Evolutionary conservation across 2,329 filamentous ascomycete genomes (phyloP).

Genomic region (Penicillium sp.): DNA sequence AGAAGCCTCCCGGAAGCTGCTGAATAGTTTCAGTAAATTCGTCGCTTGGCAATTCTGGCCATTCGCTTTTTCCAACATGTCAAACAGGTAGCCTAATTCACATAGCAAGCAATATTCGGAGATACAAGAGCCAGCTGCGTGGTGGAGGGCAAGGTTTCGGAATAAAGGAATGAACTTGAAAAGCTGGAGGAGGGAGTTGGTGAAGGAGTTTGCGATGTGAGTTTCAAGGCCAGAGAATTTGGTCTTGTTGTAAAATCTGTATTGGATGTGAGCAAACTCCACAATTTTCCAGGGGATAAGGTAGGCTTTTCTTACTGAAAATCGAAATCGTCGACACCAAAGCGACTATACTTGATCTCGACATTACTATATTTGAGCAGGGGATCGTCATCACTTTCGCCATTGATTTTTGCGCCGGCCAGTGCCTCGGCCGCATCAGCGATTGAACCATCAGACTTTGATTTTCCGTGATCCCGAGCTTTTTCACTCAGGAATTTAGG

Average conservation of each 20-base stretch:
- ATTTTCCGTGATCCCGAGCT: slow-evolving; percentile 61
- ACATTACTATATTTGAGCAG: slow-evolving; percentile 88
- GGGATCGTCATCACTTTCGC: slow-evolving; percentile 74
- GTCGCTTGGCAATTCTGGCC: slow-evolving; percentile 95
- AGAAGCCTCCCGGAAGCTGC: slow-evolving; percentile 74
- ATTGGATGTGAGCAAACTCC: slow-evolving; percentile 47
- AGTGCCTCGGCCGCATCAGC: slow-evolving; percentile 64
- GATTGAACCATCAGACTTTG: slow-evolving; percentile 38
- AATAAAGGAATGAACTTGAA: slow-evolving; percentile 87
- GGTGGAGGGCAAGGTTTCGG: slow-evolving; percentile 82
- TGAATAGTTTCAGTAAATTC: slow-evolving; percentile 87
- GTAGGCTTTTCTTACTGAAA: slow-evolving; percentile 71
- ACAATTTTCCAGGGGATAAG: slow-evolving; percentile 39
- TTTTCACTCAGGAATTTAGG: slow-evolving; percentile 97
- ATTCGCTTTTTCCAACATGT: slow-evolving; percentile 96
- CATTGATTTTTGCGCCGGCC: slow-evolving; percentile 67
- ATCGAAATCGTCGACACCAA: slow-evolving; percentile 98
- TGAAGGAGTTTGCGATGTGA: slow-evolving; percentile 95
- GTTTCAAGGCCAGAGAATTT: slow-evolving; percentile 89
- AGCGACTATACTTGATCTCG: slow-evolving; percentile 98
- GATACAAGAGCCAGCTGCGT: slow-evolving; percentile 81
- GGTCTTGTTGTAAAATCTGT: slow-evolving; percentile 90
- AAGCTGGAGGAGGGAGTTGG: slow-evolving; percentile 86
- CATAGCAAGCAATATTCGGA: slow-evolving; percentile 84
- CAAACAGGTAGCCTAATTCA: slow-evolving; percentile 91